phyloP scores from a whole-genome alignment of 1,284 basidiomycete species.

The Peniophora sp. region DNA sequence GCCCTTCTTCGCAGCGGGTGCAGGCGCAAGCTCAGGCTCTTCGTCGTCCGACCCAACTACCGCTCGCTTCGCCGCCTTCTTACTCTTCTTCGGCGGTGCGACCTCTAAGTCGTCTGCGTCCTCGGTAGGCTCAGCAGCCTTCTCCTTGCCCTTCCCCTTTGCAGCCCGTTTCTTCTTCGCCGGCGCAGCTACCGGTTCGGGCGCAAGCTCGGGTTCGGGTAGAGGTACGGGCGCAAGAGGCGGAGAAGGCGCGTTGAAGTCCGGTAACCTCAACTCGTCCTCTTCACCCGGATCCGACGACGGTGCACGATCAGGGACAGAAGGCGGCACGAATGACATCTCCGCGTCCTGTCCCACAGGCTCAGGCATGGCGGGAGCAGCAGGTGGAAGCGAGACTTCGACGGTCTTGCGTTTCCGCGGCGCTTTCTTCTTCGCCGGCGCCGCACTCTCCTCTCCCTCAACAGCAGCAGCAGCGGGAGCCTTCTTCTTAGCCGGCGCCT shows the following conservation, averaged over 20 bases:
- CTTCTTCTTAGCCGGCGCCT: conserved; percentile 11
- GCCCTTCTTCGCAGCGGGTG: conserved; percentile 1
- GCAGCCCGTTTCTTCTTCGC: no score
- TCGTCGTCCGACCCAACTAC: conserved; percentile 2
- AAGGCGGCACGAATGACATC: no score
- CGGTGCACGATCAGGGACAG: no score
- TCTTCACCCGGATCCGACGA: no score
- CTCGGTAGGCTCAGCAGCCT: background rate
- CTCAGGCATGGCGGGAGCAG: no score
- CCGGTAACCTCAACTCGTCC: no score
- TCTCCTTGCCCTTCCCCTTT: background rate
- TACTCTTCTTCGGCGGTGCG: background rate
- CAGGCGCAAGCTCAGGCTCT: background rate
- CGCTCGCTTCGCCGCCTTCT: background rate
- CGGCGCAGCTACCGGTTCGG: no score
- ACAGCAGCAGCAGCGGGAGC: no score
- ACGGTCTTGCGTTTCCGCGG: conserved; percentile 3
- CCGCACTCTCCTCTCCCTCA: conserved; percentile 6
- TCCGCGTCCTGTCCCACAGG: no score
- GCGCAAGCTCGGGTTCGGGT: background rate
- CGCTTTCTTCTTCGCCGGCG: background rate
- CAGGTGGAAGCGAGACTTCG: conserved; percentile 3
- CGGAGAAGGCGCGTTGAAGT: no score
- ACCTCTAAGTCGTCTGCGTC: conserved; percentile 1
- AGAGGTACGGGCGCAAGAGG: conserved; percentile 1